Percentiles rank a stretch among this genome's conserved stretches.
phyloP scores from a whole-genome alignment of 1,139 yeast genomes.

The Pneumocystis oryctolagi region DNA sequence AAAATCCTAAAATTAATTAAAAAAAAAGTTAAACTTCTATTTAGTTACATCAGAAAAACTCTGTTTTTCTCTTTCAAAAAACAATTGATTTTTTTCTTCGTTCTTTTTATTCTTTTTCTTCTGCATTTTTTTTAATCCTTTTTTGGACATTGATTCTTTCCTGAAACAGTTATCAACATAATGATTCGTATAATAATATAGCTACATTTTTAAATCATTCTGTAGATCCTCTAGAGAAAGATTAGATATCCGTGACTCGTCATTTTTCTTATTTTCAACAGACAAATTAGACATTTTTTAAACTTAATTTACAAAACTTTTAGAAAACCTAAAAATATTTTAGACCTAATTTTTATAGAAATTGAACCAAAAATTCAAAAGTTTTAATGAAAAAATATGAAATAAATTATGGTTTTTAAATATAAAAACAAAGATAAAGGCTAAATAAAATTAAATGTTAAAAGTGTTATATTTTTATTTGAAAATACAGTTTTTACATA shows the following conservation, averaged over 20 bases:
- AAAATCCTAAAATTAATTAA: constrained; percentile 32
- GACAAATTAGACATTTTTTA: not conserved
- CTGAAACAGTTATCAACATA: not conserved
- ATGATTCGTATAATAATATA: not conserved
- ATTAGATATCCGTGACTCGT: not conserved
- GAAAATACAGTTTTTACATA: not conserved
- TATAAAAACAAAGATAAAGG: too few species aligned
- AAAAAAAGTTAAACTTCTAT: constrained; percentile 21
- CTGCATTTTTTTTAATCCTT: not conserved
- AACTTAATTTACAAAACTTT: too few species aligned
- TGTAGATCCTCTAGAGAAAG: not conserved
- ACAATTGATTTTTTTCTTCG: not conserved
- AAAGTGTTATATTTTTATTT: not conserved
- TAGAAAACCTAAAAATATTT: too few species aligned
- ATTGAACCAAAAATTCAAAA: too few species aligned
- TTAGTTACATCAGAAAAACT: not conserved
- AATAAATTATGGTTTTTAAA: too few species aligned
- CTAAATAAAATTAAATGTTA: too few species aligned
- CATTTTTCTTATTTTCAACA: not conserved
- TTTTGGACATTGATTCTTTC: not conserved
- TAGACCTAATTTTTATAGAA: too few species aligned
- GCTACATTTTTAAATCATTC: not conserved
- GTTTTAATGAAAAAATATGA: too few species aligned
- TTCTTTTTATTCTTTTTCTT: not conserved
- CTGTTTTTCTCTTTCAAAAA: not conserved